Evolutionary conservation across 805 yeast species (phyloP).

Genomic region (Ogataea corticis): DNA sequence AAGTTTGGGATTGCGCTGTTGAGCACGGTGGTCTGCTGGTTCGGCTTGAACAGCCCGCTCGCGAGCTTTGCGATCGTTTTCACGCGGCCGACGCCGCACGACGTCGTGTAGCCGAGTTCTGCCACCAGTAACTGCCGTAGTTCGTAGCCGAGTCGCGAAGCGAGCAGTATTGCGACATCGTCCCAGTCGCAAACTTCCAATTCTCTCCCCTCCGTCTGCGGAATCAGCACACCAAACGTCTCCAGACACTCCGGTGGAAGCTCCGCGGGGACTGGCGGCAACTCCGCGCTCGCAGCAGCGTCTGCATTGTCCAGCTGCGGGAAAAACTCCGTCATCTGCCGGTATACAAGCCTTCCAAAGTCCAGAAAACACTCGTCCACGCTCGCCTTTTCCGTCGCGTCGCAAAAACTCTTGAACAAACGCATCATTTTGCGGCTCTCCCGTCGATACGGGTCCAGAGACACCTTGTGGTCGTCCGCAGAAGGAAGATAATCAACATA

Average conservation of each 20-base stretch:
- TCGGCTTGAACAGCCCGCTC: constrained; percentile 82
- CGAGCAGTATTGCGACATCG: constrained; percentile 68
- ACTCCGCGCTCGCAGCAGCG: constrained; percentile 16
- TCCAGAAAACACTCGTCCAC: constrained; percentile 93
- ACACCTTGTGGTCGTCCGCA: constrained; percentile 73
- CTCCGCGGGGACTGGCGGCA: constrained; percentile 47
- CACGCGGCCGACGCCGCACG: constrained; percentile 81
- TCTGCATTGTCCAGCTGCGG: constrained; percentile 43
- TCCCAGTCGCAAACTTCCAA: constrained; percentile 64
- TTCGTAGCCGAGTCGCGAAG: constrained; percentile 56
- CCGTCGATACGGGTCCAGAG: constrained; percentile 86
- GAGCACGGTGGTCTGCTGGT: constrained; percentile 76
- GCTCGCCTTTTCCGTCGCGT: constrained; percentile 85
- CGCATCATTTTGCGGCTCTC: constrained; percentile 79
- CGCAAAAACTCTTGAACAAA: constrained; percentile 61
- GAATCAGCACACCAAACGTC: constrained; percentile 33
- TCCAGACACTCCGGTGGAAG: constrained; percentile 34
- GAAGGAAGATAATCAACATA: constrained; percentile 62
- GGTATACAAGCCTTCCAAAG: constrained; percentile 64
- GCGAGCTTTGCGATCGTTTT: constrained; percentile 85
- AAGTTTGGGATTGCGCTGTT: constrained; percentile 51
- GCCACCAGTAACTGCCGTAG: constrained; percentile 54
- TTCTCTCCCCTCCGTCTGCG: constrained; percentile 23
- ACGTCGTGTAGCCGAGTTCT: constrained; percentile 77
- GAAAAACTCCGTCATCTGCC: constrained; percentile 40